These are phyloP conservation scores for Bisporella sp. DNA, from an alignment of 2,329 filamentous ascomycete genomes.

Conservation along the genomic window DNA sequence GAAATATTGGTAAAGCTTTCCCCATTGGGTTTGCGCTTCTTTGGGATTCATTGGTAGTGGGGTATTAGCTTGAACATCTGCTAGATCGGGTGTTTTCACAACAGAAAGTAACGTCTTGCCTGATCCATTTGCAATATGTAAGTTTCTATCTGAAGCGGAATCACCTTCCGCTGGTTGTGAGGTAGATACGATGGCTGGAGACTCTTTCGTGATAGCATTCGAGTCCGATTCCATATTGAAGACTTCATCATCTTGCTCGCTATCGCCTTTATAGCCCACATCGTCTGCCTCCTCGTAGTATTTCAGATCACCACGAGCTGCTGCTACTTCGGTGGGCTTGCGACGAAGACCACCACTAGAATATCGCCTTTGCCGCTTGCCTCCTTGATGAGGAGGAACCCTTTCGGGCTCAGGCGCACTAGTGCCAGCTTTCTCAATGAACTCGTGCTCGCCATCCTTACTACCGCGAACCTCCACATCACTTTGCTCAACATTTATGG, in stretches of 20 bases:
- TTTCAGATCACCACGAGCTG: conserved; percentile 70
- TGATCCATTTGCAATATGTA: not conserved
- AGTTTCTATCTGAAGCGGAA: not conserved
- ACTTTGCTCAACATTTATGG: conserved; percentile 2
- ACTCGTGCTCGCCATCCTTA: conserved; percentile 8
- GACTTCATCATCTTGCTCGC: conserved; percentile 62
- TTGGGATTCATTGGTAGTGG: conserved; percentile 67
- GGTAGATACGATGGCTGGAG: not conserved
- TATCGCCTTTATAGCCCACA: conserved; percentile 68
- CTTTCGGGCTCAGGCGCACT: conserved; percentile 56
- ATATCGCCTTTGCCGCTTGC: conserved; percentile 61
- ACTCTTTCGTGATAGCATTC: not conserved
- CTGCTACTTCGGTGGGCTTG: conserved; percentile 65
- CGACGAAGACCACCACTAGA: conserved; percentile 77
- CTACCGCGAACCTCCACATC: conserved; percentile 5
- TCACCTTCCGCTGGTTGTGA: not conserved
- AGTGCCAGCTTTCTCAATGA: conserved; percentile 45
- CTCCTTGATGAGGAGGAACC: conserved; percentile 22
- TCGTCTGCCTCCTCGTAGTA: conserved; percentile 89
- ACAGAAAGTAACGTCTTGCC: not conserved
- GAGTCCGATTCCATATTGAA: conserved; percentile 56
- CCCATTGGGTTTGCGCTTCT: conserved; percentile 58
- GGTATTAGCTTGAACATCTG: conserved; percentile 27
- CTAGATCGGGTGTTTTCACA: not conserved
- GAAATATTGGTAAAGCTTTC: conserved; percentile 80